phyloP scores from a whole-genome alignment of 352 stramenopile species.

The Pythium scleroteichum region DNA sequence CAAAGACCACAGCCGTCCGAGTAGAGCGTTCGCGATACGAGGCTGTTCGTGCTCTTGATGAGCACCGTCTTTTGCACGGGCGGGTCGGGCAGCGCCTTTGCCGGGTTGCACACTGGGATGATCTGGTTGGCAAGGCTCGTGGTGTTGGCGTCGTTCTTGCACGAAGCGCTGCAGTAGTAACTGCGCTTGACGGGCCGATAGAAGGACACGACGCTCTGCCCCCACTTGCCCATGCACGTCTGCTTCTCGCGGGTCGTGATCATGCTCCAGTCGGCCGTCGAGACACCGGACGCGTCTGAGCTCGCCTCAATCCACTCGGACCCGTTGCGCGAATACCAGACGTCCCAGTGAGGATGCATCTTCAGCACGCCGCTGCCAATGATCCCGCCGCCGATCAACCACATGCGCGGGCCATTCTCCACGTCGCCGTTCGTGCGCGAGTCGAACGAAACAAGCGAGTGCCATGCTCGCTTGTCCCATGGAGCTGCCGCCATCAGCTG shows the following conservation, averaged over 20 bases:
- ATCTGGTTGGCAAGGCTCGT: slow-evolving; percentile 57
- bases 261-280: slow-evolving; percentile 79
- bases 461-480: slow-evolving; percentile 76
- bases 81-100: slow-evolving; percentile 33
- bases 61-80: slow-evolving; percentile 44
- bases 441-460: slow-evolving; percentile 75
- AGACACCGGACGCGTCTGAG: slow-evolving; percentile 67
- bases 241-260: slow-evolving; percentile 41
- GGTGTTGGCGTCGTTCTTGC: slow-evolving; percentile 41
- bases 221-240: slow-evolving; percentile 77
- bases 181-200: slow-evolving; percentile 42
- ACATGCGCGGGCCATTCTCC: slow-evolving; percentile 59
- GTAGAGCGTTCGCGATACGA: slow-evolving; percentile 64
- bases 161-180: slow-evolving; percentile 63
- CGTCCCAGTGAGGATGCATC: slow-evolving; percentile 74
- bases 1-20: slow-evolving; percentile 74
- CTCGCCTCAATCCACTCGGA: slow-evolving; percentile 52
- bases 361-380: slow-evolving; percentile 70
- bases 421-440: slow-evolving; percentile 64
- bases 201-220: slow-evolving; percentile 61
- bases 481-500: slow-evolving; percentile 37
- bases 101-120: slow-evolving; percentile 60
- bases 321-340: slow-evolving; percentile 73
- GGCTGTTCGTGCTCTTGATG: slow-evolving; percentile 33
- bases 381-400: slow-evolving; percentile 73